Percentiles rank a stretch among this genome's conserved stretches.
Evolutionary conservation across 805 yeast species (phyloP).

Genomic region (Millerozyma miso): DNA sequence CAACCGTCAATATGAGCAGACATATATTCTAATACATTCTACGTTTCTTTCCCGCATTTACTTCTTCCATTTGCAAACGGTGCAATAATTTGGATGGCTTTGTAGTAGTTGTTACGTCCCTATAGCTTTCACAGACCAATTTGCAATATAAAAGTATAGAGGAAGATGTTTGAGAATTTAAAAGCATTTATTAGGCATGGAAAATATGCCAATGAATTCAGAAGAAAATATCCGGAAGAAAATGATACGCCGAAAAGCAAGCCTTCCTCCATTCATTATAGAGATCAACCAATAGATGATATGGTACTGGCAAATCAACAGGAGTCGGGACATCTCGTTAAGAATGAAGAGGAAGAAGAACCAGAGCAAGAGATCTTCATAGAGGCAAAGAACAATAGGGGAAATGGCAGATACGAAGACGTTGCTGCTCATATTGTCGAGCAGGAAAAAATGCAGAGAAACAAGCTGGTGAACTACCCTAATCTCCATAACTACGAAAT

Average conservation of each 20-base stretch:
- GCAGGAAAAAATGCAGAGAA: constrained; percentile 25
- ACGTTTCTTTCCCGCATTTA: background rate
- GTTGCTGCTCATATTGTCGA: constrained; percentile 34
- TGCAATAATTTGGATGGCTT: too few species aligned
- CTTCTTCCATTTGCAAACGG: too few species aligned
- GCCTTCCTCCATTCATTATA: background rate
- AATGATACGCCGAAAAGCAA: background rate
- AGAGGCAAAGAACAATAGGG: background rate
- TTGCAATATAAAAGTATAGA: background rate
- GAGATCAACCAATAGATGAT: background rate
- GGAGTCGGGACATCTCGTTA: background rate
- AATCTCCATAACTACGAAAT: constrained; percentile 41
- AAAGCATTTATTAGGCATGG: constrained; percentile 64
- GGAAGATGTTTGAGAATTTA: constrained; percentile 42
- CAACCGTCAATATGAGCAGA: background rate
- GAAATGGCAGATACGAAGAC: constrained; percentile 1
- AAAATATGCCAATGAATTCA: constrained; percentile 47
- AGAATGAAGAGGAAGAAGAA: background rate
- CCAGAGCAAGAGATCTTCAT: background rate
- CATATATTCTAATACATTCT: background rate
- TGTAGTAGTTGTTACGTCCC: too few species aligned
- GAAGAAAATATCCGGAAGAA: constrained; percentile 7
- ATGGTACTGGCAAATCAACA: background rate
- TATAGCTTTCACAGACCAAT: too few species aligned
- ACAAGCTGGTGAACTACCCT: constrained; percentile 26